Base-by-base conservation (phyloP, 192 early-diverging fungal species). In the Gorgonomyces haynaldii region DNA sequence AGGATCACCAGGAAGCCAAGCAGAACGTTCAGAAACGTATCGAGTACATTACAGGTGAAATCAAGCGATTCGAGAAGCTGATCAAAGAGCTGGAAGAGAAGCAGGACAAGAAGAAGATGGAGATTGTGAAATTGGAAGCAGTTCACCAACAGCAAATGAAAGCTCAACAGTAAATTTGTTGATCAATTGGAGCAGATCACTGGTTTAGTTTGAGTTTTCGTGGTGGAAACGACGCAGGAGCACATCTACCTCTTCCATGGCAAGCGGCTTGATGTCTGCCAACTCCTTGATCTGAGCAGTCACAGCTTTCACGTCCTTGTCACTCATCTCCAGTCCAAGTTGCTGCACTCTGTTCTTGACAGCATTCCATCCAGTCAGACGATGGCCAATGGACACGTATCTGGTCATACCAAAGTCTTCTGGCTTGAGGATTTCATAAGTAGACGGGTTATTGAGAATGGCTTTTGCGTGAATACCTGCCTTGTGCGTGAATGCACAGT, bases 381-480 rank as follows among this genome's bases (percentile, higher is more conserved):
- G 85, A 63, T 95, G 94, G 37, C 91, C 91, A 55, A 98, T 98
- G 23, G 84, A 86, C 39, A 95, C 91, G 60, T 94, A 94, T 26
- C 91, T 82, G 2, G 88, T 94, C 91, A 98, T 96, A 43, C 92
- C 91, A 77, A 96, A 98, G 69, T 94, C 91, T 65, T 96, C 87
- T 45, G 91, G 94, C 68, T 89, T 87, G 53, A 98, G 70, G 58
- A 98, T 96, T 70, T 98, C 94, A 61, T 98, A 98, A 3, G 91
- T 98, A 38, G 80, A 82, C 20, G 94, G 94, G 78, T 98, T 96
- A 75, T 98, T 98, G 43, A 98, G 76, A 58, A 98, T 94, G 43
- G 94, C 94, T 70, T 98, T 98, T 72, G 94, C 94, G 65, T 98
- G 94, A 64, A 96, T 98, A 59, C 94, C 94, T 29, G 94, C 91